A percentile compares a stretch with the other conserved stretches of the same genome.
These are phyloP conservation scores for Teratosphaeria viscida DNA, from an alignment of 2,329 filamentous ascomycete species.

Conservation along the genomic window DNA sequence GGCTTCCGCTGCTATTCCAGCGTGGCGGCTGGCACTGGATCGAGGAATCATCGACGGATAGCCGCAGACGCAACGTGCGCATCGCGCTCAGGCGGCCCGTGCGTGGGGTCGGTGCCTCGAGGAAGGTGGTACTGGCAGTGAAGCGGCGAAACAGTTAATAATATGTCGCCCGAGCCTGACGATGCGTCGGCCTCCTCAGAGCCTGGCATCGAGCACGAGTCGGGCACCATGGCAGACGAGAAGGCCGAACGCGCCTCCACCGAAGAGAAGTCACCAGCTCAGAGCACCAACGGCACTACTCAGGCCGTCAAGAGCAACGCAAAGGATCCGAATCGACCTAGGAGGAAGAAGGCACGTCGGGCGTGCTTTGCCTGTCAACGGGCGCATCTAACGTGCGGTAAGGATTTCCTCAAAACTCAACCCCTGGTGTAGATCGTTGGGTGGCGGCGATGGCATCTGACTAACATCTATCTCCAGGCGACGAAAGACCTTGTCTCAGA, in stretches of 20 bases:
- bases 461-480: constrained; percentile 49
- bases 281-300: constrained; percentile 25
- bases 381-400: constrained; percentile 96
- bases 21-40: constrained; percentile 6
- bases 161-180: constrained; percentile 41
- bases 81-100: constrained; percentile 24
- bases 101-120: constrained; percentile 25
- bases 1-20: constrained; percentile 10
- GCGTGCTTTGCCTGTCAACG: constrained; percentile 96
- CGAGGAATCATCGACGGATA: constrained; percentile 28
- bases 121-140: constrained; percentile 11
- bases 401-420: constrained; percentile 28
- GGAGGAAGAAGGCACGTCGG: constrained; percentile 89
- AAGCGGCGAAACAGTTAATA: constrained; percentile 31
- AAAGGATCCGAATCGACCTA: constrained; percentile 81
- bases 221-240: constrained; percentile 34
- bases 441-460: constrained; percentile 12
- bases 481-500: constrained; percentile 85
- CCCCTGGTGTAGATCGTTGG: constrained; percentile 5
- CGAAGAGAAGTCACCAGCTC: constrained; percentile 27
- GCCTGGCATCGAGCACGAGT: constrained; percentile 32
- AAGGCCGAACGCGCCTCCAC: constrained; percentile 28
- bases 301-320: constrained; percentile 38
- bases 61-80: constrained; percentile 32
- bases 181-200: constrained; percentile 38